A percentile compares a stretch with the other conserved stretches of the same genome.
Evolutionary conservation across 805 yeast genomes (phyloP).

Genomic region (Pichia gijzeniarum): DNA sequence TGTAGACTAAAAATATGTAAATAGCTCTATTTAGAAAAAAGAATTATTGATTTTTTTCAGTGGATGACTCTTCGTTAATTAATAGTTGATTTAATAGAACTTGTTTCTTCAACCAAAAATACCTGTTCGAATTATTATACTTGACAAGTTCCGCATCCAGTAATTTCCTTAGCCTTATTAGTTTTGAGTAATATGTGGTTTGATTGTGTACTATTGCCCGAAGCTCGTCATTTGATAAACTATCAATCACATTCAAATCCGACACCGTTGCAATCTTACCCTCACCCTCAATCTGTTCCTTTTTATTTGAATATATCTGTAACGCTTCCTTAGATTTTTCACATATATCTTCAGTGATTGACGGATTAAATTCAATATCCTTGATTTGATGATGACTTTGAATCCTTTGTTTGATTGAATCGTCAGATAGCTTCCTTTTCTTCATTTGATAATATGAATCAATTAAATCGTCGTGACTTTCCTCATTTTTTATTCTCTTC

Average conservation of each 20-base stretch:
- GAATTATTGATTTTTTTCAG: not conserved
- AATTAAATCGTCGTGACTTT: conserved; percentile 11
- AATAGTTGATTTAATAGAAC: conserved; percentile 17
- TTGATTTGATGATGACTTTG: conserved; percentile 10
- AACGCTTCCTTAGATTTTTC: conserved; percentile 9
- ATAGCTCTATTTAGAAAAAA: not conserved
- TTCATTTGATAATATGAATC: conserved; percentile 11
- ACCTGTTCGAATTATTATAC: conserved; percentile 16
- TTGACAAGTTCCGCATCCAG: conserved; percentile 20
- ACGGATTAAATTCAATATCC: conserved; percentile 16
- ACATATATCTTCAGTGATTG: conserved; percentile 9
- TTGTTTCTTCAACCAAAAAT: conserved; percentile 26
- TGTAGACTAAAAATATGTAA: too few relatives aligned
- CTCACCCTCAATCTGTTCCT: conserved; percentile 3
- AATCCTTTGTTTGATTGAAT: conserved; percentile 10
- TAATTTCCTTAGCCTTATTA: conserved; percentile 14
- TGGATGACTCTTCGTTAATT: conserved; percentile 4
- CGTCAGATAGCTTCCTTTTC: conserved; percentile 3
- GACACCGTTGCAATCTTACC: conserved; percentile 6
- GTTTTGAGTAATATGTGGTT: conserved; percentile 18
- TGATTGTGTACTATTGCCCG: conserved; percentile 15
- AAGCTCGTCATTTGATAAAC: conserved; percentile 15
- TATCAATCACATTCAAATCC: conserved; percentile 13
- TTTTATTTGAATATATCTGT: conserved; percentile 5
- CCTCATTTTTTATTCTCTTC: conserved; percentile 5